phyloP scores from a whole-genome alignment of 495 filamentous ascomycete species.

The Penicillium taxi region DNA sequence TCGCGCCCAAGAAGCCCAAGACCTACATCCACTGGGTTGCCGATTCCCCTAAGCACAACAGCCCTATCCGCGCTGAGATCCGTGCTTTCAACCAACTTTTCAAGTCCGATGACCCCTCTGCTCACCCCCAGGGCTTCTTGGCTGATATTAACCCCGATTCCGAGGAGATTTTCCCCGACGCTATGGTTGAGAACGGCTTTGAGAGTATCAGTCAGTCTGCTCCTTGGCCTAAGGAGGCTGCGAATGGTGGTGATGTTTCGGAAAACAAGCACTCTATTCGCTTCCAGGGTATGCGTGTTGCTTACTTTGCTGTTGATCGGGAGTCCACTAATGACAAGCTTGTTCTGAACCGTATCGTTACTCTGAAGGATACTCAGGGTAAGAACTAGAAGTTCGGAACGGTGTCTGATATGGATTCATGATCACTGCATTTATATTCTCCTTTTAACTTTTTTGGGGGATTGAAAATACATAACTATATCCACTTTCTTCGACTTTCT shows the following conservation, averaged over 20 bases:
- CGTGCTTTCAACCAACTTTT: slow-evolving; percentile 79
- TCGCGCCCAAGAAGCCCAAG: slow-evolving; percentile 63
- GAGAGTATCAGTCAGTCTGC: slow-evolving; percentile 65
- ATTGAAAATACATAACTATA: not conserved
- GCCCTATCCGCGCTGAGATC: slow-evolving; percentile 66
- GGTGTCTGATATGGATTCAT: slow-evolving; percentile 11
- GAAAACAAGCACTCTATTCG: slow-evolving; percentile 61
- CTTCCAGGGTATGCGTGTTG: slow-evolving; percentile 89
- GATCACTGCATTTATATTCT: slow-evolving; percentile 13
- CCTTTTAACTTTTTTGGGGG: slow-evolving; percentile 1
- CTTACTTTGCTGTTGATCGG: slow-evolving; percentile 75
- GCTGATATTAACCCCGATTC: slow-evolving; percentile 80
- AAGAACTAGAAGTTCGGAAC: slow-evolving; percentile 13
- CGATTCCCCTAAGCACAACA: slow-evolving; percentile 47
- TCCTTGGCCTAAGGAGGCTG: slow-evolving; percentile 72
- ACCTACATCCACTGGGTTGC: slow-evolving; percentile 80
- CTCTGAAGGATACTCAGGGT: slow-evolving; percentile 62
- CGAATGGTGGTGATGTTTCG: slow-evolving; percentile 31
- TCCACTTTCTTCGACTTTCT: too few species aligned
- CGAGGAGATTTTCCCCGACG: slow-evolving; percentile 67
- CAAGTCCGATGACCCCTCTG: slow-evolving; percentile 69
- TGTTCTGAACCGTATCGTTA: slow-evolving; percentile 86
- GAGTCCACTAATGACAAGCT: slow-evolving; percentile 71
- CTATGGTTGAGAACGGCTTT: slow-evolving; percentile 79
- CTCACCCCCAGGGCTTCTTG: slow-evolving; percentile 66